Evolutionary conservation across 2,329 filamentous ascomycete genomes (phyloP).

Genomic region (Sporothrix phasma): DNA sequence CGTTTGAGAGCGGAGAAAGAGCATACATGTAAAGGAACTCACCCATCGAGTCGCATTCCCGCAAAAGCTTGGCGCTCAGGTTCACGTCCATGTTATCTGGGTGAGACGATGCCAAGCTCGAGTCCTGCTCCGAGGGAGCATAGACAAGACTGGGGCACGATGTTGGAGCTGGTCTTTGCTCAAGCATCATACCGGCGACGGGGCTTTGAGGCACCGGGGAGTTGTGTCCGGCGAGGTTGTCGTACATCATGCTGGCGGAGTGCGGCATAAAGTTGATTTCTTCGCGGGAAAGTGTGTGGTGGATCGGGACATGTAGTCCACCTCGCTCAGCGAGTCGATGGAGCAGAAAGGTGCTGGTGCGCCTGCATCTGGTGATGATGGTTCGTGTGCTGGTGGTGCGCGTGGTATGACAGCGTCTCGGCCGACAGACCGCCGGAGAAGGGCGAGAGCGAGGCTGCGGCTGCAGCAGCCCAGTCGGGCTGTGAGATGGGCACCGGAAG

Average conservation of each 20-base stretch:
- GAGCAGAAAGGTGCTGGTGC: constrained; percentile 43
- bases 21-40: constrained; percentile 28
- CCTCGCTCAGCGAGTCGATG: constrained; percentile 51
- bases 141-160: constrained; percentile 54
- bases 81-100: constrained; percentile 48
- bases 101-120: constrained; percentile 47
- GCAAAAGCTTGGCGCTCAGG: constrained; percentile 42
- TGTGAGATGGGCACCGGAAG: constrained; percentile 13
- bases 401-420: constrained; percentile 6
- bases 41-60: constrained; percentile 48
- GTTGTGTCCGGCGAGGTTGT: constrained; percentile 42
- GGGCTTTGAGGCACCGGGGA: constrained; percentile 49
- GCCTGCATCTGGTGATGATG: constrained; percentile 25
- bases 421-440: constrained; percentile 14
- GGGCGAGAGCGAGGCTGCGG: constrained; percentile 9
- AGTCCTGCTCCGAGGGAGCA: constrained; percentile 49
- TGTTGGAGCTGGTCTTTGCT: constrained; percentile 44
- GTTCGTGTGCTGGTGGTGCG: constrained; percentile 7
- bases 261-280: constrained; percentile 48
- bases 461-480: constrained; percentile 11
- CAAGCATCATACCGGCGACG: constrained; percentile 44
- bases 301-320: constrained; percentile 51
- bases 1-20: constrained; percentile 20
- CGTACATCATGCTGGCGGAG: constrained; percentile 44
- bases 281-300: constrained; percentile 43